These are phyloP conservation scores for Quercus wislizeni DNA, from an alignment of 306 rosid species.

Conservation along the genomic window DNA sequence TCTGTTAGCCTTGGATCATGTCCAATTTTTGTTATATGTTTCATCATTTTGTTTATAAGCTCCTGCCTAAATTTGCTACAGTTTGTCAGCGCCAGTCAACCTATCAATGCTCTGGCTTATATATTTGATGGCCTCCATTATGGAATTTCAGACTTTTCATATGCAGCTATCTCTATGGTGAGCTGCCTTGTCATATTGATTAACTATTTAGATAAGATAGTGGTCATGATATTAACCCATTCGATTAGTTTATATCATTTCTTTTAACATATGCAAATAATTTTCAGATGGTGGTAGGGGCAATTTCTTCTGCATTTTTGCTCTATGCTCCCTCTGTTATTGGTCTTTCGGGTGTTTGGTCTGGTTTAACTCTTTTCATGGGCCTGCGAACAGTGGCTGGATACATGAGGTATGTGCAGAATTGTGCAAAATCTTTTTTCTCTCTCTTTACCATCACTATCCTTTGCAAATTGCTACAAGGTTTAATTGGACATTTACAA, in stretches of 20 bases:
- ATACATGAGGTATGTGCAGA: conserved; percentile 51
- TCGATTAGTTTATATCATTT: background rate
- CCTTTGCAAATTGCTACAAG: background rate
- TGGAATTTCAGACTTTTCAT: conserved; percentile 88
- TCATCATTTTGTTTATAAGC: background rate
- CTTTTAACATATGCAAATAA: conserved; percentile 13
- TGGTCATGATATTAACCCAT: background rate
- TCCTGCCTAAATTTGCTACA: conserved; percentile 29
- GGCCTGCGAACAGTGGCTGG: conserved; percentile 82
- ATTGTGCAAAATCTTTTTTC: background rate
- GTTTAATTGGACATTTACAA: background rate
- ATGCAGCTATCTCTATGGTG: conserved; percentile 95
- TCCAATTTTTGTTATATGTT: background rate
- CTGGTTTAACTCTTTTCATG: conserved; percentile 83
- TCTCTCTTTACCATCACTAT: background rate
- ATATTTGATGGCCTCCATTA: conserved; percentile 91
- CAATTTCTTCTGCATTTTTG: conserved; percentile 68
- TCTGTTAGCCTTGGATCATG: background rate
- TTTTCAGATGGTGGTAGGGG: conserved; percentile 69
- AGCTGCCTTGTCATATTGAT: conserved; percentile 16
- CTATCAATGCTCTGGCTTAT: conserved; percentile 82
- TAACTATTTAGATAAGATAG: conserved; percentile 5
- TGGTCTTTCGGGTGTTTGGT: conserved; percentile 88
- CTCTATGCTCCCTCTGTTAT: conserved; percentile 47
- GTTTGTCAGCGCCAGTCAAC: conserved; percentile 94